Evolutionary conservation across 108 stramenopile species (phyloP).

Genomic region (Stephanodiscus minutulus): DNA sequence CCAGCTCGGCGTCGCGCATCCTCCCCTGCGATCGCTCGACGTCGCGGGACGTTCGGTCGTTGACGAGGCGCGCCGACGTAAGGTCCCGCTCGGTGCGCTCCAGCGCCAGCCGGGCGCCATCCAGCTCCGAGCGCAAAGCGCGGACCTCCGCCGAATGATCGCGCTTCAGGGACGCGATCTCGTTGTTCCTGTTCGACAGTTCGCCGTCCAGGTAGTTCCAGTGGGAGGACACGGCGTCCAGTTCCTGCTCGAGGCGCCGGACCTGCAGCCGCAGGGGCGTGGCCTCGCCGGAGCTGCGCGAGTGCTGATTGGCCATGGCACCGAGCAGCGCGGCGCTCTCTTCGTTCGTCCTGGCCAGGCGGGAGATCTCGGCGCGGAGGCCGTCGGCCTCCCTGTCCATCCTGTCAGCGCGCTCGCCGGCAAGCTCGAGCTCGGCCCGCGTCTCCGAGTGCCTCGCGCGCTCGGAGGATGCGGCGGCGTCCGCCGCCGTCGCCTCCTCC

Average conservation of each 20-base stretch:
- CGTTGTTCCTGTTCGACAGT: constrained; percentile 42
- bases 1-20: no score
- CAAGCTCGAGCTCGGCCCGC: neutral
- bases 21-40: constrained; percentile 44
- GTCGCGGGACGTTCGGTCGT: constrained; percentile 44
- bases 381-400: constrained; percentile 12
- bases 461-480: neutral
- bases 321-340: constrained; percentile 48
- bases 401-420: no score
- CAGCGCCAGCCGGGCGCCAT: constrained; percentile 32
- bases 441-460: neutral
- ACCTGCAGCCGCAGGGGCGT: constrained; percentile 71
- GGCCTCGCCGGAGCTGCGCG: constrained; percentile 58
- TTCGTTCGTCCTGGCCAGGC: constrained; percentile 60
- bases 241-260: constrained; percentile 70
- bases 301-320: constrained; percentile 53
- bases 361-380: constrained; percentile 27
- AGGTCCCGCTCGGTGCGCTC: constrained; percentile 43
- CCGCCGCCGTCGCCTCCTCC: neutral
- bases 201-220: constrained; percentile 72
- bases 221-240: constrained; percentile 66
- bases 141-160: constrained; percentile 46
- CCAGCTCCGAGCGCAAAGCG: constrained; percentile 41
- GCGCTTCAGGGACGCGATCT: constrained; percentile 36
- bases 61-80: constrained; percentile 26